These are phyloP conservation scores for Colletotrichum zoysiae DNA, from an alignment of 2,329 filamentous ascomycete genomes.

Conservation along the genomic window DNA sequence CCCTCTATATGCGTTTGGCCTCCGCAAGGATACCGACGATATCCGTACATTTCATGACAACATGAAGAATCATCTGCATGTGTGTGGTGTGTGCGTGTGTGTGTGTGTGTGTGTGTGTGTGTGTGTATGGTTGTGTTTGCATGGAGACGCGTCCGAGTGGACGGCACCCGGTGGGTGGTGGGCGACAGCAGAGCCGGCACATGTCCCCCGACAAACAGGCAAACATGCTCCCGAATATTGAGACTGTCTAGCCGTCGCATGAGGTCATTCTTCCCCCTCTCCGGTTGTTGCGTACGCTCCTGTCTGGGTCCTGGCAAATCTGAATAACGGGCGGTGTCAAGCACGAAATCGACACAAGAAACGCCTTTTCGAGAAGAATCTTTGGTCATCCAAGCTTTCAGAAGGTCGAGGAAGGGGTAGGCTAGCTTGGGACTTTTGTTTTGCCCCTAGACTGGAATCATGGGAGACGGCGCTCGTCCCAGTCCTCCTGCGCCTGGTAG, in stretches of 20 bases:
- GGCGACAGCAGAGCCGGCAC: neutral
- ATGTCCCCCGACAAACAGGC: neutral
- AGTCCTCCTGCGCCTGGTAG: neutral
- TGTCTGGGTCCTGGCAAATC: no score
- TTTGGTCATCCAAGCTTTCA: neutral
- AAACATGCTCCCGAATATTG: neutral
- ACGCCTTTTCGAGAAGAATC: neutral
- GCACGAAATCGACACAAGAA: neutral
- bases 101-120: no score
- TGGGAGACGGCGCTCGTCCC: neutral
- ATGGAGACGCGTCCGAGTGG: slow-evolving; percentile 1
- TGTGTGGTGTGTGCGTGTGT: no score
- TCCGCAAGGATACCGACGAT: neutral
- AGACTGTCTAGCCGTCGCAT: slow-evolving; percentile 1
- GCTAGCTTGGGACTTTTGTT: slow-evolving; percentile 19
- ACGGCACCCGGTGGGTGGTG: slow-evolving; percentile 9
- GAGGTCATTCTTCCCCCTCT: neutral
- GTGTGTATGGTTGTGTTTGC: neutral
- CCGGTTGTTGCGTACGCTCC: neutral
- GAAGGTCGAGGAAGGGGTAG: neutral
- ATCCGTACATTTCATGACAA: neutral
- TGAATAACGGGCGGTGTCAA: slow-evolving; percentile 1
- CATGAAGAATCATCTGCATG: neutral
- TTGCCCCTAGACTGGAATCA: slow-evolving; percentile 14
- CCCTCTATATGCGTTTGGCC: neutral